Evolutionary conservation across 805 yeast genomes (phyloP), one percentile per base, ranked within the genome.

Genomic region (Saccharomyces kudriavzevii): DNA sequence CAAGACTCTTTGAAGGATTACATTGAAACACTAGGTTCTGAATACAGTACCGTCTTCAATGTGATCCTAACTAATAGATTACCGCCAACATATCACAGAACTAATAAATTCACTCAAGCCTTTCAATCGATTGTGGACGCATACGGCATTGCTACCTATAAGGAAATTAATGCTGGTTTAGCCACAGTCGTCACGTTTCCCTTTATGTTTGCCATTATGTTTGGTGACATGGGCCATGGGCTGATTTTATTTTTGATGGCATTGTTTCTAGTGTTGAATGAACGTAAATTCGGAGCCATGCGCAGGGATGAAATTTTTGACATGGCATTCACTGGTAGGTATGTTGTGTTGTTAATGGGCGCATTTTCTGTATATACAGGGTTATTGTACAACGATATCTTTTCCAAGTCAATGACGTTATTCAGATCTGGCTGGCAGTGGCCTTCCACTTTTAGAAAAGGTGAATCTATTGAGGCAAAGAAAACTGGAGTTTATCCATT

Each of bases 171-270:
- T 70, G 96, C 99, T 4, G 99, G 96, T 52, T 75, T 94, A 58
- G 92, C 99, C 3, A 92, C 99, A 1, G 82, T 89, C 48, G 85
- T 94, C 26, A 94, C 99, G 0, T 94, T 94, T 76, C 99, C 99
- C 25, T 94, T 94, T 70, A 87, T 94, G 96, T 94, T 94, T 74
- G 97, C 99, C 28, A 86, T 94, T 63, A 94, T 94, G 99, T 94
- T 94, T 76, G 99, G 99, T 76, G 99, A 94, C 75, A 69, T 91
- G 55, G 99, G 99, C 14, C 99, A 94, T 74, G 99, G 99, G 5
- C 79, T 90, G 55, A 80, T 94, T 49, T 75, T 94, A 70, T 79
- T 85, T 52, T 70, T 86, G 53, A 88, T 89, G 17, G 96, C 95
- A 1, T 71, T 82, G 51, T 70, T 73, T 29, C 74, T 94, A 58